Base-by-base conservation (phyloP, 73 alveolate genomes). In the Symbiodinium natans region DNA sequence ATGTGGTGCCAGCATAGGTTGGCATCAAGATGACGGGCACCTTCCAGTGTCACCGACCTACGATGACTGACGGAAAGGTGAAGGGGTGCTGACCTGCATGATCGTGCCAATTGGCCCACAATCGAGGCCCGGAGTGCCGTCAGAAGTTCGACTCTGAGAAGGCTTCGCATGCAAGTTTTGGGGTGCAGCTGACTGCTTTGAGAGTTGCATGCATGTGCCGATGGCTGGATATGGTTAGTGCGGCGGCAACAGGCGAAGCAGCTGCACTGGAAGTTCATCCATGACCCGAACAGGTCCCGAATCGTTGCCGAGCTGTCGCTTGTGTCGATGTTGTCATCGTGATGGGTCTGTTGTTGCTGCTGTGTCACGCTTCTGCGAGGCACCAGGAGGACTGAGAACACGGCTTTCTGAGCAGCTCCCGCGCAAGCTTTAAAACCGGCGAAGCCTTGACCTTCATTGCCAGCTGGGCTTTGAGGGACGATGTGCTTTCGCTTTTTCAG, bases 221-320 rank as follows among this genome's bases (percentile, higher is more conserved):
- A 48, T 10, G 68, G 68, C 68, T 5, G n/a, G n/a, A n/a, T n/a
- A n/a, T n/a, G n/a, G n/a, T n/a, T n/a, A n/a, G n/a, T n/a, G n/a
- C n/a, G n/a, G n/a, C n/a, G n/a, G n/a, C n/a, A n/a, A n/a, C n/a
- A 52, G 68, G 68, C 68, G 68, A 71, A 71, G 83, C 83, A 71
- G 83, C 83, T 71, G 13, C 83, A 10, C 83, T 71, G 83, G 83
- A 71, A 71, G 83, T 71, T 71, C 83, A 71, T 71, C 83, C 83
- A 71, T 71, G 83, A 71, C 21, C 83, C 83, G 23, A 71, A 71
- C 83, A 52, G 68, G 68, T n/a, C n/a, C n/a, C n/a, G n/a, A n/a
- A n/a, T n/a, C n/a, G n/a, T n/a, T n/a, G n/a, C n/a, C n/a, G n/a
- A n/a, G n/a, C n/a, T n/a, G n/a, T n/a, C n/a, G n/a, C n/a, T n/a